Conservation (phyloP, 2,329 filamentous ascomycete species). For the Pseudocercospora fuligena region DNA sequence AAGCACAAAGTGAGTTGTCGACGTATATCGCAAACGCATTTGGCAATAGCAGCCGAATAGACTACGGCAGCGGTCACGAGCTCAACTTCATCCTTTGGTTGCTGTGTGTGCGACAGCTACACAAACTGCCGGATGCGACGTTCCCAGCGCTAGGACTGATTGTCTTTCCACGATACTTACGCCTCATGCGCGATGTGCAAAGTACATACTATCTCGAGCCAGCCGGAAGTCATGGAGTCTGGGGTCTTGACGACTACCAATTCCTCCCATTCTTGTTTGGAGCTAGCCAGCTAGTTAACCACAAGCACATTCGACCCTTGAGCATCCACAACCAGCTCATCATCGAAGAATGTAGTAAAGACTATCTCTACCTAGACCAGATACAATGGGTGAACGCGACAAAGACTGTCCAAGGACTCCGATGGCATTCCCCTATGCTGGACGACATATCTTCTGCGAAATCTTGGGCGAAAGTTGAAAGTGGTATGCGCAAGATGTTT, state of each 20-base stretch:
- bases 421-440: constrained; percentile 98
- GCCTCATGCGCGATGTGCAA: constrained; percentile 85
- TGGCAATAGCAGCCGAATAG: constrained; percentile 83
- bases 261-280: constrained; percentile 60
- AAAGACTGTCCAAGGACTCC: constrained; percentile 90
- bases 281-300: constrained; percentile 64
- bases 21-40: constrained; percentile 84
- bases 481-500: constrained; percentile 97
- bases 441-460: constrained; percentile 94
- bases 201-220: constrained; percentile 95
- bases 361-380: constrained; percentile 91
- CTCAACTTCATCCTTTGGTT: constrained; percentile 97
- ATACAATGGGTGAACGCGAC: constrained; percentile 93
- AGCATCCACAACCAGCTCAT: constrained; percentile 84
- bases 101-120: constrained; percentile 85
- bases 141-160: constrained; percentile 76
- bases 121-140: constrained; percentile 65
- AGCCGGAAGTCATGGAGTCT: constrained; percentile 57
- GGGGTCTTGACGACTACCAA: constrained; percentile 60
- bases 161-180: constrained; percentile 81
- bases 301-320: constrained; percentile 60
- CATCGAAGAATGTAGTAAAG: constrained; percentile 80
- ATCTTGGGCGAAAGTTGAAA: constrained; percentile 90
- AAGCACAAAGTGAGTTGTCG: constrained; percentile 71
- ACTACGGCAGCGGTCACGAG: constrained; percentile 97